Evolutionary conservation across 305 asterid species (phyloP), one percentile per base, ranked within the genome.

Genomic region (Stenogyne calaminthoides): DNA sequence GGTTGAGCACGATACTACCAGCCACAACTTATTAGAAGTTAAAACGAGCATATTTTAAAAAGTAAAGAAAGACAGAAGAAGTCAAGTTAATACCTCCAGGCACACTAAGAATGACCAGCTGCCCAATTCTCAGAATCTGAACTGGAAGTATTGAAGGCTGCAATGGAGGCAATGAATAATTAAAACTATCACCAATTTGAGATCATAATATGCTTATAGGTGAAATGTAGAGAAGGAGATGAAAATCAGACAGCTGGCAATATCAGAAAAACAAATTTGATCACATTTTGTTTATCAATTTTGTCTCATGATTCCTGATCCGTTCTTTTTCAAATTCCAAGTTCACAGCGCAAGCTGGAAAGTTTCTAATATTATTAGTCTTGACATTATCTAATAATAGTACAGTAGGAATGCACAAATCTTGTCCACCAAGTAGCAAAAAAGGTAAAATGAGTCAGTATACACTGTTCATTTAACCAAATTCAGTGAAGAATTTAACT

Each of bases 131-230:
- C 83, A 92, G 77, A 71, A 91, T 89, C 88, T 95, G 99, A 79
- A 95, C 70, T 36, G 99, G 99, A 85, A 95, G 98, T 77, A 92
- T 78, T 9, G 96, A 86, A 72, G 99, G 99, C 99, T 95, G 92
- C 82, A 81, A 83, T 36, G 67, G 62, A 74, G 22, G 92, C 82
- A 82, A 83, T 36, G 67, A 58, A 74, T 27, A 61, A 77, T 46
- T 5, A 78, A 63, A 20, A 58, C 8, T 27, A 64, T 46, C 55
- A 66, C 56, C 46, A 57, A 42, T 54, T 34, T 64, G 62, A 29
- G 64, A 12, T 65, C 67, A 20, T 44, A 59, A 12, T 18, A 54
- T 51, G 69, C 65, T 40, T 44, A 55, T 18, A 15, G 29, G 76
- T 72, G 61, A 19, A 22, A 60, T 6, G 12, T 27, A 60, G 11